Evolutionary conservation across 2,329 filamentous ascomycete genomes (phyloP).

Genomic region (Dendrostoma leiphaemia): DNA sequence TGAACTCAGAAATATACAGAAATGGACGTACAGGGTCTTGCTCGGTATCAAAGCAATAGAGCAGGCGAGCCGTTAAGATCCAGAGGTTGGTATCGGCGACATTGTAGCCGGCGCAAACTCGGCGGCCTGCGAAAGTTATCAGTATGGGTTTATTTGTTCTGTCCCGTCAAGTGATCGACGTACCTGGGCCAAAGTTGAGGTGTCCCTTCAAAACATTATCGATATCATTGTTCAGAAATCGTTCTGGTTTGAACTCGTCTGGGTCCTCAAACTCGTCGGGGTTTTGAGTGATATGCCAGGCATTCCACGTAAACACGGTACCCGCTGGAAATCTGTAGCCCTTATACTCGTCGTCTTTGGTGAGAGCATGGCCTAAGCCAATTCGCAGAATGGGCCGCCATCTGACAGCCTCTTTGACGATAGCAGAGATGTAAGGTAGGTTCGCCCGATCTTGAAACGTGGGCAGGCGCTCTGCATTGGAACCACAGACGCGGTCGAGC

Average conservation of each 20-base stretch:
- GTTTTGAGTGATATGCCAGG: not conserved
- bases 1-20: too few species aligned
- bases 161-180: not conserved
- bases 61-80: constrained; percentile 28
- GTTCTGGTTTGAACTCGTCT: not conserved
- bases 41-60: constrained; percentile 27
- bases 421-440: constrained; percentile 27
- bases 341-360: constrained; percentile 20
- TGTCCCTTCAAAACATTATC: constrained; percentile 28
- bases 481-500: constrained; percentile 25
- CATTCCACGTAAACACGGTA: not conserved
- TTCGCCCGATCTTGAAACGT: constrained; percentile 22
- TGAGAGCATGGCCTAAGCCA: constrained; percentile 33
- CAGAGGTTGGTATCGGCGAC: constrained; percentile 30
- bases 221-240: not conserved
- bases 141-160: too few species aligned
- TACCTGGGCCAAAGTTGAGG: constrained; percentile 33
- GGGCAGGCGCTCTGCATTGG: constrained; percentile 28
- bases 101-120: constrained; percentile 33
- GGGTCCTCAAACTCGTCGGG: not conserved
- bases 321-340: constrained; percentile 21
- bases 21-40: not conserved
- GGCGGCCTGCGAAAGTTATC: constrained; percentile 14
- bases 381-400: constrained; percentile 29
- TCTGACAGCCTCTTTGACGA: constrained; percentile 25